Percentiles rank a stretch among this genome's conserved stretches.
phyloP scores from a whole-genome alignment of 768 basidiomycete species.

The Gautieria morchelliformis region DNA sequence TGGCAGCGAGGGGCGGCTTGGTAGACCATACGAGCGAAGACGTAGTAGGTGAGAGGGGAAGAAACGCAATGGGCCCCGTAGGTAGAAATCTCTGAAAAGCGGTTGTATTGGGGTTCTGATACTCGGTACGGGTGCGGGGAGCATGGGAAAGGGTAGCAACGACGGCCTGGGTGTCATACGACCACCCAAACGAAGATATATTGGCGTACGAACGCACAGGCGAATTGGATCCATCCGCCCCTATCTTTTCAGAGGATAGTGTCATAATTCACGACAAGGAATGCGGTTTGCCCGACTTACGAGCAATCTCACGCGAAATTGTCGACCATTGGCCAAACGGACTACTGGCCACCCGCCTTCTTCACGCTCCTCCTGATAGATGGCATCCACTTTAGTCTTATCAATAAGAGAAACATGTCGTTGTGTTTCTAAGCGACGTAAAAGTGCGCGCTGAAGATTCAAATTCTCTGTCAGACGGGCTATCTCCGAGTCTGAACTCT shows the following conservation, averaged over 20 bases:
- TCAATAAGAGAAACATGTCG: conserved; percentile 57
- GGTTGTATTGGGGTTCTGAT: conserved; percentile 59
- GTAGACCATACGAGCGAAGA: conserved; percentile 97
- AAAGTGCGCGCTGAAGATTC: conserved; percentile 81
- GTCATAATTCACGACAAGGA: not conserved
- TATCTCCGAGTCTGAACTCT: conserved; percentile 36
- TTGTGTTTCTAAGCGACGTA: conserved; percentile 46
- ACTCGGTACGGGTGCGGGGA: conserved; percentile 40
- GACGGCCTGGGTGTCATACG: conserved; percentile 80
- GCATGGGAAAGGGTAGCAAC: conserved; percentile 81
- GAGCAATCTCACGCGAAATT: conserved; percentile 63
- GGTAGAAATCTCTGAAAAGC: conserved; percentile 94
- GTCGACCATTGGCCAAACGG: conserved; percentile 56
- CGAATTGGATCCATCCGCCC: conserved; percentile 93
- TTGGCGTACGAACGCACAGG: conserved; percentile 82
- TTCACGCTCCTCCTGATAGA: conserved; percentile 39
- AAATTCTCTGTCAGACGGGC: conserved; percentile 85
- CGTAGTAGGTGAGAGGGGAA: conserved; percentile 68
- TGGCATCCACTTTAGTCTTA: conserved; percentile 63
- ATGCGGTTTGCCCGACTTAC: conserved; percentile 31
- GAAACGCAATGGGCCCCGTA: conserved; percentile 91
- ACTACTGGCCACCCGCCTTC: conserved; percentile 74
- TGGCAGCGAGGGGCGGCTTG: conserved; percentile 61
- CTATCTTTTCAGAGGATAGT: conserved; percentile 45
- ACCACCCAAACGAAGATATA: conserved; percentile 85